phyloP scores from a whole-genome alignment of 345 rosid genomes.

The Ricinus communis region DNA sequence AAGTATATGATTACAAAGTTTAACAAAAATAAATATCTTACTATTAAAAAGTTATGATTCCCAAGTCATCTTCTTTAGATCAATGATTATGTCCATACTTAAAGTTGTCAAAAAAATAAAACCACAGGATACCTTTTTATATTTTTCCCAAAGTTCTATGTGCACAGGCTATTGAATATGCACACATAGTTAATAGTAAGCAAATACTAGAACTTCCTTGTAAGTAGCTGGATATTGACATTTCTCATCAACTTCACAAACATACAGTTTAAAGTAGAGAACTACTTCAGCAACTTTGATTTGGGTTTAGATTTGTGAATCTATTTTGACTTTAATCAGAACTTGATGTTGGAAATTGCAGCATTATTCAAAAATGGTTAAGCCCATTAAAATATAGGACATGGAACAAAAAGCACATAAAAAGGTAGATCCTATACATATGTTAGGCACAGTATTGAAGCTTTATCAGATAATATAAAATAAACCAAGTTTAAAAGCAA shows the following conservation, averaged over 20 bases:
- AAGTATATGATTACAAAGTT: too few relatives aligned
- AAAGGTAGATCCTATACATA: constrained; percentile 12
- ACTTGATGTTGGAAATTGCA: neutral
- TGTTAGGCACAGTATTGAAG: constrained; percentile 3
- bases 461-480: constrained; percentile 14
- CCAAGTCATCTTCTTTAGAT: too few relatives aligned
- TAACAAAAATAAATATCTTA: too few relatives aligned
- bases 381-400: neutral
- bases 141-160: too few relatives aligned
- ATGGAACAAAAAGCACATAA: neutral
- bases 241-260: neutral
- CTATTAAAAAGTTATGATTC: too few relatives aligned
- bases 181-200: neutral
- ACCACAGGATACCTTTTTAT: too few relatives aligned
- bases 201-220: neutral
- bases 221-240: neutral
- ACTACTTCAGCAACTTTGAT: neutral
- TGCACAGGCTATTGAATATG: neutral
- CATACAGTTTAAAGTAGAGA: neutral
- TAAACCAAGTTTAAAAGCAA: constrained; percentile 10
- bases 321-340: neutral
- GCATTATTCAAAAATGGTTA: neutral
- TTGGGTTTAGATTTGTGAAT: neutral
- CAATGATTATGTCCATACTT: too few relatives aligned
- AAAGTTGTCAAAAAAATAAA: too few relatives aligned